Evolutionary conservation across 495 filamentous ascomycete species (phyloP).

Genomic region (Penicillium paxilli): DNA sequence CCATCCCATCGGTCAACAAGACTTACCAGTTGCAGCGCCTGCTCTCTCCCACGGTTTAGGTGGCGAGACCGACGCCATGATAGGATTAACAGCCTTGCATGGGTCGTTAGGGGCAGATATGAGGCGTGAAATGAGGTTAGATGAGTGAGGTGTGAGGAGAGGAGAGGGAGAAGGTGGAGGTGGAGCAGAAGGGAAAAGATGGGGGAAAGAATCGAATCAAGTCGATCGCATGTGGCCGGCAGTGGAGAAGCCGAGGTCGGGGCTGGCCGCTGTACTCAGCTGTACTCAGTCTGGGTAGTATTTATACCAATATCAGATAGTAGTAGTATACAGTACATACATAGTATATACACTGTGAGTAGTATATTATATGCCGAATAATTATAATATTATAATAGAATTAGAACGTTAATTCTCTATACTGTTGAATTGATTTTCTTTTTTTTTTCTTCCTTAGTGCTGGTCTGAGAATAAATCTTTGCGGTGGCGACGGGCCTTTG

Average conservation of each 20-base stretch:
- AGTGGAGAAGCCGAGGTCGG: constrained; percentile 35
- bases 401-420: too few relatives aligned
- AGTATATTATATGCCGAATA: too few relatives aligned
- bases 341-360: too few relatives aligned
- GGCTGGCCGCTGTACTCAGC: constrained; percentile 6
- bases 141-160: constrained; percentile 1
- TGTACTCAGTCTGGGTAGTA: background rate
- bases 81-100: constrained; percentile 36
- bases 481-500: background rate
- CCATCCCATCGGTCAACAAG: background rate
- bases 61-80: constrained; percentile 68
- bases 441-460: background rate
- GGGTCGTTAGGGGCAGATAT: constrained; percentile 3
- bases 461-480: background rate
- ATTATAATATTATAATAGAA: too few relatives aligned
- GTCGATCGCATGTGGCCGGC: constrained; percentile 29
- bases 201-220: constrained; percentile 15
- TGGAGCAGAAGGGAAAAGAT: constrained; percentile 9
- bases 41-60: constrained; percentile 95
- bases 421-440: too few relatives aligned
- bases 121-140: background rate
- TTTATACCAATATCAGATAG: too few relatives aligned
- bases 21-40: constrained; percentile 61
- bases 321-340: too few relatives aligned
- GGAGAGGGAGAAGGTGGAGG: background rate